Base-by-base conservation (phyloP, 2,329 filamentous ascomycete genomes). In the Myriosclerotinia duriaeana region DNA sequence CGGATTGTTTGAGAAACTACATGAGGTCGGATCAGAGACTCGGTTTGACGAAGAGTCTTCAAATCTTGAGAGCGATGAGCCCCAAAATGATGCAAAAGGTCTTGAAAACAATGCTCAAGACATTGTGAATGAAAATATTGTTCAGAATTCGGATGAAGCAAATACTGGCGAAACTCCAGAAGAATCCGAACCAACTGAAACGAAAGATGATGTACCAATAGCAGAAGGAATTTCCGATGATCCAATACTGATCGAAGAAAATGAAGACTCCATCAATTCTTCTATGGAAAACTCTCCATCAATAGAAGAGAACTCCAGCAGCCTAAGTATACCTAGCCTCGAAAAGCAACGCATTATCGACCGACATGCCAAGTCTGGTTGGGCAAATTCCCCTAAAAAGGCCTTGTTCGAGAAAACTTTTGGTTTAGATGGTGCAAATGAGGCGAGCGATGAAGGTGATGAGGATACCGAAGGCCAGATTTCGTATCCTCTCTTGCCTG, bases 391-490 rank as follows among this genome's bases (percentile, higher is more conserved):
- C n/a, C 36, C 64, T 53, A 44, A 50, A 34, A 34, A 53, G 20
- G 14, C 11, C 26, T n/a, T 63, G 30, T 66, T 66, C 40, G 34
- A n/a, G 6, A 66, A 26, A 42, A 40, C 54, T 5, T 66, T 66
- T 44, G 20, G 60, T 34, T 42, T 64, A 30, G 65, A 66, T 56
- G 65, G 59, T 34, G 59, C 59, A 17, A 55, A 64, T 30, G 65
- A 67, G 38, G 15, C 30, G 7, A 58, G 40, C 26, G 58, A 66
- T 14, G 65, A 63, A 7, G 42, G 15, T n/a, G 53, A 67, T 22
- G 8, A 64, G n/a, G 20, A 20, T 46, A 62, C 48, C 8, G 15
- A 53, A 17, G 50, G 30, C 50, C 34, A 38, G 8, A 20, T 55
- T n/a, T 42, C 34, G 15, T 63, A 48, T 20, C 30, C 48, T 50